Conservation (phyloP, 1,284 basidiomycete genomes). For the Tylopilus orsonianus region DNA sequence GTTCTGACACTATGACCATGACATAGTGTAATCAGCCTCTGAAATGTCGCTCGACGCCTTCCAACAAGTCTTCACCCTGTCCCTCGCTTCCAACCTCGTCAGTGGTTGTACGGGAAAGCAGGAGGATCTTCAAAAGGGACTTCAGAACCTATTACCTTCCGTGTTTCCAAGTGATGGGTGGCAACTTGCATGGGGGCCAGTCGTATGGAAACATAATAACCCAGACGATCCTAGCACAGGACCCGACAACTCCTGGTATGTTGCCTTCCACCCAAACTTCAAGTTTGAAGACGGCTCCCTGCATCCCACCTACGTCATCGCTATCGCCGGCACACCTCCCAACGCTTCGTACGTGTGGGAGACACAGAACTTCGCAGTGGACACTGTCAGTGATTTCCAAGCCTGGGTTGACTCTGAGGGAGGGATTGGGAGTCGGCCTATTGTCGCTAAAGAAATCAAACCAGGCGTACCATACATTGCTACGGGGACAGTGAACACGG, state of each 20-base stretch:
- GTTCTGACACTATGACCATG: not conserved
- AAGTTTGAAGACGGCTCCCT: constrained; percentile 14
- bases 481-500: not conserved
- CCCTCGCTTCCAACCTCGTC: constrained; percentile 4
- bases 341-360: constrained; percentile 1
- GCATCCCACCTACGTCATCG: constrained; percentile 13
- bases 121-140: constrained; percentile 1
- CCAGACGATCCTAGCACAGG: constrained; percentile 5
- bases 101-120: not conserved
- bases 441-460: not conserved
- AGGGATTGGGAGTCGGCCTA: not conserved
- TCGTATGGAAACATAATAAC: constrained; percentile 15
- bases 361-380: constrained; percentile 5
- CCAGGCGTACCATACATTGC: not conserved
- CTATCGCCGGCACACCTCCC: constrained; percentile 13
- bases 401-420: constrained; percentile 11
- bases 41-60: constrained; percentile 23
- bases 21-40: not conserved
- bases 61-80: constrained; percentile 20
- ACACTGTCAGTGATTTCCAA: constrained; percentile 14
- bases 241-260: constrained; percentile 21
- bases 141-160: not conserved
- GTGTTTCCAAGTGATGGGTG: not conserved
- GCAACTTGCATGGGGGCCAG: constrained; percentile 19
- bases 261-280: constrained; percentile 16